These are phyloP conservation scores for Megacollybia marginata DNA, from an alignment of 768 basidiomycete species.

Conservation along the genomic window DNA sequence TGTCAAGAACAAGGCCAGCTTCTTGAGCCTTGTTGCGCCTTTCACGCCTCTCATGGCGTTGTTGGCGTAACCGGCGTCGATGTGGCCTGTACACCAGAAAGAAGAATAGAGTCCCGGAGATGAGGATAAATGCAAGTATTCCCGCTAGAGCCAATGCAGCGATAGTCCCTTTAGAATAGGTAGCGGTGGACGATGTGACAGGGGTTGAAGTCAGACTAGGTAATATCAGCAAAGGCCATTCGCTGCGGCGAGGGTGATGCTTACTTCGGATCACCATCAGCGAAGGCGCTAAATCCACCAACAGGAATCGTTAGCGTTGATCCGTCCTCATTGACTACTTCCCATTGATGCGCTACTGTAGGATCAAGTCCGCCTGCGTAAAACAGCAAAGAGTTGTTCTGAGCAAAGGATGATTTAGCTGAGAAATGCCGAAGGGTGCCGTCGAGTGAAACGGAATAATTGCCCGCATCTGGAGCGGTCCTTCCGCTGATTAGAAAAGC, in stretches of 20 bases:
- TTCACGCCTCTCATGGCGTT: constrained; percentile 6
- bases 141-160: constrained; percentile 58
- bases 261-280: constrained; percentile 26
- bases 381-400: constrained; percentile 50
- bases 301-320: constrained; percentile 39
- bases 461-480: constrained; percentile 49
- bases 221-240: neutral
- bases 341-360: constrained; percentile 37
- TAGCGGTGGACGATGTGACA: constrained; percentile 6
- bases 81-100: constrained; percentile 42
- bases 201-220: constrained; percentile 13
- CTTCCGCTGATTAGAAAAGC: constrained; percentile 54
- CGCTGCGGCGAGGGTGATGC: constrained; percentile 6
- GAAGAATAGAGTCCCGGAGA: constrained; percentile 33
- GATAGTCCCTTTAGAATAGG: constrained; percentile 48
- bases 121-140: constrained; percentile 41
- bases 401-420: constrained; percentile 45
- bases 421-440: constrained; percentile 39
- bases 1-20: constrained; percentile 12
- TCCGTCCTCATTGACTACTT: constrained; percentile 51
- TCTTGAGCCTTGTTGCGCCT: constrained; percentile 8
- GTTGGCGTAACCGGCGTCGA: constrained; percentile 7
- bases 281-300: constrained; percentile 42
- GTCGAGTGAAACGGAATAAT: constrained; percentile 50
- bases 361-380: constrained; percentile 56